Base-by-base conservation (phyloP, 2,329 filamentous ascomycete genomes). In the Fragosphaeria purpurea region DNA sequence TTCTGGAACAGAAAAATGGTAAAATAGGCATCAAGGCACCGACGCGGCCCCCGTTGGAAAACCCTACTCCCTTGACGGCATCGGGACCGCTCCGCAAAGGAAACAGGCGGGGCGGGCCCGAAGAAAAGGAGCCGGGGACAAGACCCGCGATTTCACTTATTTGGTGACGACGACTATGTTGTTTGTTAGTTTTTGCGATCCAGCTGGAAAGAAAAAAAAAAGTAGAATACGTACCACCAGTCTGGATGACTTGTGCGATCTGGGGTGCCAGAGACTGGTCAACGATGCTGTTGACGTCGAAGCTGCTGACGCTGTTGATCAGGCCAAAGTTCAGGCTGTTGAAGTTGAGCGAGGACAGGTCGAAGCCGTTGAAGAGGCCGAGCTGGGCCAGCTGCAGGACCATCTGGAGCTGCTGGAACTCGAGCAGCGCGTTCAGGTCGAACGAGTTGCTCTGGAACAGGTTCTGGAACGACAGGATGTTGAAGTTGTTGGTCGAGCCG, bases 401-500 rank as follows among this genome's bases (percentile, higher is more conserved):
- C 41, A 55, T 46, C 39, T 52, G 39, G 31, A 59, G 55, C 55
- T 59, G 57, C 52, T 56, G 55, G 51, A 58, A 54, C 53, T 57
- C 40, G 43, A 58, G 50, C 7, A 58, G 35, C 32, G 47, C 41
- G 38, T 55, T 43, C 40, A 59, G 32, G 49, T 43, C 44, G 50
- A 59, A 56, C 37, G 39, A n/a, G 50, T 47, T 51, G 48, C 45
- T 43, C 49, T 53, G 48, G 51, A 59, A 71, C 56, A 72, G 64
- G 50, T 56, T 56, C 59, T 69, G 61, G 61, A 76, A 70, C 50
- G 58, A 51, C 53, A 66, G 57, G 48, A 75, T 58, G 61, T 75
- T 67, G 60, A 76, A 65, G 64, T 70, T 69, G 65, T 71, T 67
- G 63, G 69, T 62, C 56, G 65, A 53, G 53, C 67, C 67, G 54